These are phyloP conservation scores for Sorghum bicolor DNA, from an alignment of 176 grass and related monocot genomes.

Conservation along the genomic window DNA sequence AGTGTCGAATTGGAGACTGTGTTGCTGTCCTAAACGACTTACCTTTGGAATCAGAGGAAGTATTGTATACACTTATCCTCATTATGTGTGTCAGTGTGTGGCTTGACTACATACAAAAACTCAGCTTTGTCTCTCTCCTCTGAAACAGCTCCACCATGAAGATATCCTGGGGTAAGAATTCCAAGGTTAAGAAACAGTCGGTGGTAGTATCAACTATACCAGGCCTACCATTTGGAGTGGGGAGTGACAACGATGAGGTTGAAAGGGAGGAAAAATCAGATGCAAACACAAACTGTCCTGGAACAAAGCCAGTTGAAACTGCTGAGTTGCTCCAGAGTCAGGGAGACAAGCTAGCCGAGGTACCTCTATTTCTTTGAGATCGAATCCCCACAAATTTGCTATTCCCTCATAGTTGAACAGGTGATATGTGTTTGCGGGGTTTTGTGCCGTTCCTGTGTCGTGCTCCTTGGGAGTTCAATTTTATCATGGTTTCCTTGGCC, in stretches of 20 bases:
- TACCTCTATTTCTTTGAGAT: constrained; percentile 1
- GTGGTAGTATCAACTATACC: constrained; percentile 16
- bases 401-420: background rate
- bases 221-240: constrained; percentile 35
- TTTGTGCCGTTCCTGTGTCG: background rate
- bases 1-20: background rate
- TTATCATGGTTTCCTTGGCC: background rate
- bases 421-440: background rate
- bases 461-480: background rate
- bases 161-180: constrained; percentile 42
- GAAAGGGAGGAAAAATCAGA: constrained; percentile 17
- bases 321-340: constrained; percentile 41
- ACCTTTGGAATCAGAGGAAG: background rate
- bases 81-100: background rate
- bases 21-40: background rate
- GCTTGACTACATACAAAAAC: background rate
- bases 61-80: background rate
- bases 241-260: constrained; percentile 15
- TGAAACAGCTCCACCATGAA: constrained; percentile 38
- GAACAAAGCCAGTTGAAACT: constrained; percentile 3
- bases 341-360: constrained; percentile 73
- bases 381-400: background rate
- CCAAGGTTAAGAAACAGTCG: constrained; percentile 12
- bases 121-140: background rate
- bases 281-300: background rate